Base-by-base conservation (phyloP, 1,284 basidiomycete species). In the Abortiporus biennis region DNA sequence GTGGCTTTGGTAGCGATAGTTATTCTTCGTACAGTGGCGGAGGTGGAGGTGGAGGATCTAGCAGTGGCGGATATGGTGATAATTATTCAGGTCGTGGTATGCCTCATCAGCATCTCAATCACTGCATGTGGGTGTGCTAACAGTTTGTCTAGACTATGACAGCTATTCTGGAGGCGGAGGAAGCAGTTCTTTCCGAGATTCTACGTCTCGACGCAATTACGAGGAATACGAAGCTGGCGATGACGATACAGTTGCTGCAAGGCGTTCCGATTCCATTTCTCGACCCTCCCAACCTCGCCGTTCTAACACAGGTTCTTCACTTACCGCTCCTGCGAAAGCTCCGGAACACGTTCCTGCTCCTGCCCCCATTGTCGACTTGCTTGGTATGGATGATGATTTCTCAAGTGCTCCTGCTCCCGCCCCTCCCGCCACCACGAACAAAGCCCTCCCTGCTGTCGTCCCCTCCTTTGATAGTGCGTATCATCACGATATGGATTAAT, bases 161-260 rank as follows among this genome's bases (percentile, higher is more conserved):
- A 64, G 67, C 17, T 57, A 59, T 17, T 51, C 48, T n/a, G 67
- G 72, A 22, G 74, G 65, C 5, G 61, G 61, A 23, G 51, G 71
- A 2, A 70, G 71, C 35, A 73, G 74, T 25, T 63, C 66, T 17
- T 87, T 85, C 66, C 68, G 76, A 41, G 86, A 87, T 48, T 72
- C 65, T 17, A 56, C 58, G 3, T 58, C 71, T 15, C 67, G 78
- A 32, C 70, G 72, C 43, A 71, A 72, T 34, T 95, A 80, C 55
- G 94, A 98, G 54, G 95, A 97, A 62, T 99, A 99, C 62, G 90
- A 97, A 54, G 96, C 95, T 3, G 95, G 96, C 1, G 96, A 96
- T 43, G 91, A 93, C 58, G 96, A 98, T 51, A 75, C 80, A 30
- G 59, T 66, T 2, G 54, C 72, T 42, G 66, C 62, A 23, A 66